Conservation (phyloP, 495 filamentous ascomycete genomes). For the Oidiodendron maius region DNA sequence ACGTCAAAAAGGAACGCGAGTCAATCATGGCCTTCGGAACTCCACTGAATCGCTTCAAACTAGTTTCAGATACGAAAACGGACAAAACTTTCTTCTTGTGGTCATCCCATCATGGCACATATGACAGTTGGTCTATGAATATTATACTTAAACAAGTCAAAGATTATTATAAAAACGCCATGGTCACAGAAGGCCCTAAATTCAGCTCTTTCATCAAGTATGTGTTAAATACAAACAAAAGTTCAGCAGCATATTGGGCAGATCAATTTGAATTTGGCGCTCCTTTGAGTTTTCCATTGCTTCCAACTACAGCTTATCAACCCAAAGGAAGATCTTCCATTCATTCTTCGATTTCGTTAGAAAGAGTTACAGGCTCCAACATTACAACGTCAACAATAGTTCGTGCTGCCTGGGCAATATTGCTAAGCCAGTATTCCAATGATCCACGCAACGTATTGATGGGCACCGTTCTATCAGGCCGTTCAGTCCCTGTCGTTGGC, state of each 20-base stretch:
- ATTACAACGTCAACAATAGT: background rate
- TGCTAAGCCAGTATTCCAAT: background rate
- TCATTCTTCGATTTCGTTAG: background rate
- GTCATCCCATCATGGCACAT: conserved; percentile 61
- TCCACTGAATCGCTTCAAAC: conserved; percentile 39
- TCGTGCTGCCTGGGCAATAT: background rate
- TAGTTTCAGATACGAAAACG: conserved; percentile 36
- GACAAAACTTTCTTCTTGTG: conserved; percentile 35
- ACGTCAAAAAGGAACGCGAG: background rate
- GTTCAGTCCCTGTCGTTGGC: background rate
- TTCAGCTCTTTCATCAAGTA: background rate
- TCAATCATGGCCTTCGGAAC: conserved; percentile 51
- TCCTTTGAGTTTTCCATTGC: background rate
- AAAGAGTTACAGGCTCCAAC: too few relatives aligned
- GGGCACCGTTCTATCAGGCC: conserved; percentile 28
- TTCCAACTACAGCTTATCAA: background rate
- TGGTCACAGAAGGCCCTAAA: background rate
- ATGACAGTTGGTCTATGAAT: conserved; percentile 60
- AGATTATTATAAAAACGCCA: too few relatives aligned
- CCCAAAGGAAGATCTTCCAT: background rate
- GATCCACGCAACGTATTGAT: conserved; percentile 30
- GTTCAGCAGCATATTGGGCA: too few relatives aligned
- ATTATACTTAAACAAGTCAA: conserved; percentile 22
- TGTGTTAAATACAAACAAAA: background rate
- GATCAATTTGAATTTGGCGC: too few relatives aligned